Evolutionary conservation across 2,329 filamentous ascomycete genomes (phyloP).

Genomic region (Herpotrichia juniperi): DNA sequence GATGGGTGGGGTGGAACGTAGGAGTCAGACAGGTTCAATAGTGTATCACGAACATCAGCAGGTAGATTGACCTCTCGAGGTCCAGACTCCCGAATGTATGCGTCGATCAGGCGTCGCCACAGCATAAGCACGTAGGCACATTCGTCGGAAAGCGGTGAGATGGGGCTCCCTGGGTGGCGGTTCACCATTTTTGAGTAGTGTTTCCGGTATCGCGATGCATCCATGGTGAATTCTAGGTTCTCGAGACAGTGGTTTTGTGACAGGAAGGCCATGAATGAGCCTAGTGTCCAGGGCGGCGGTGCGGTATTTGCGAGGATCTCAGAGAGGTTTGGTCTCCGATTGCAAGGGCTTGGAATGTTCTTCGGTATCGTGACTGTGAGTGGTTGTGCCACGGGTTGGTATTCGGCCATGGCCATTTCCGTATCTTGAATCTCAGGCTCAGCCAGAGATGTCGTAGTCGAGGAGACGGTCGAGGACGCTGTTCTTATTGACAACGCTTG

Average conservation of each 20-base stretch:
- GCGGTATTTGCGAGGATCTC: constrained; percentile 90
- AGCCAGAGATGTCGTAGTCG: constrained; percentile 37
- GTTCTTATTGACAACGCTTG: constrained; percentile 39
- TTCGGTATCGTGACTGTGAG: constrained; percentile 58
- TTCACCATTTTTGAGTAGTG: constrained; percentile 67
- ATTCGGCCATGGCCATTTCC: constrained; percentile 57
- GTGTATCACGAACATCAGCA: constrained; percentile 78
- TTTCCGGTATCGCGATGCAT: constrained; percentile 82
- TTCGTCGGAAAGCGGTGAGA: constrained; percentile 61
- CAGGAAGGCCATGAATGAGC: constrained; percentile 93
- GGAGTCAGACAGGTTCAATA: constrained; percentile 68
- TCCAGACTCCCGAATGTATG: constrained; percentile 70
- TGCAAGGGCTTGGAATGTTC: constrained; percentile 53
- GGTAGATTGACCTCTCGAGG: constrained; percentile 71
- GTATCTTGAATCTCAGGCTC: constrained; percentile 46
- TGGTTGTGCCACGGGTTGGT: constrained; percentile 49
- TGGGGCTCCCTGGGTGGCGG: constrained; percentile 52
- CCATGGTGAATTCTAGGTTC: constrained; percentile 95
- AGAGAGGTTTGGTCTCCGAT: constrained; percentile 73
- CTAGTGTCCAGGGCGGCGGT: constrained; percentile 85
- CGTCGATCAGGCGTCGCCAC: constrained; percentile 87
- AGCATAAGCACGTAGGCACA: constrained; percentile 75
- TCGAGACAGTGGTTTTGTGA: constrained; percentile 98
- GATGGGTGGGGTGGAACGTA: constrained; percentile 74
- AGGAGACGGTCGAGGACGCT: constrained; percentile 38